Conservation (phyloP, 1,284 basidiomycete species). For the Xerocomus nothofagi region DNA sequence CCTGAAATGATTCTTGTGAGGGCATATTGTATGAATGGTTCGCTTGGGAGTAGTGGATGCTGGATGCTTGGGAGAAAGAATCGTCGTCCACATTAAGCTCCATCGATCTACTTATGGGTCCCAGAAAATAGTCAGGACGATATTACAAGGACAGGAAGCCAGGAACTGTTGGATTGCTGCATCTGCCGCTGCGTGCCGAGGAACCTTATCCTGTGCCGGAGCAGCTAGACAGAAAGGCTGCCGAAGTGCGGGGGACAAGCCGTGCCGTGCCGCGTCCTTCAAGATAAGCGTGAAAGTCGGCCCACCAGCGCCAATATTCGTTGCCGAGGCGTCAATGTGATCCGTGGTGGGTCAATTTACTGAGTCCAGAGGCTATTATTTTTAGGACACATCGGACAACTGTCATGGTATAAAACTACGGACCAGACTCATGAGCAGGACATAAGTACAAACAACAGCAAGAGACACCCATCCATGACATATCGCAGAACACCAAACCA, state of each 20-base stretch:
- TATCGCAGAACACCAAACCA: not conserved
- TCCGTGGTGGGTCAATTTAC: not conserved
- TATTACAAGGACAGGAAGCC: slow-evolving; percentile 6
- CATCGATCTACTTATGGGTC: slow-evolving; percentile 16
- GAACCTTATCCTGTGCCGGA: slow-evolving; percentile 12
- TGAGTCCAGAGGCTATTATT: not conserved
- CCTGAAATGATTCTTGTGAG: not conserved
- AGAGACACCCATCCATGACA: not conserved
- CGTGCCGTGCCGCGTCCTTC: not conserved
- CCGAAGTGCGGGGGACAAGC: slow-evolving; percentile 7
- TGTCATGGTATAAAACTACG: not conserved
- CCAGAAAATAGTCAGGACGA: slow-evolving; percentile 3
- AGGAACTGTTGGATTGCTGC: not conserved
- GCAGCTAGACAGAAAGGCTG: not conserved
- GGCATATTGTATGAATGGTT: slow-evolving; percentile 5
- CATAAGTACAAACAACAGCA: not conserved
- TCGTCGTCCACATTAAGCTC: not conserved
- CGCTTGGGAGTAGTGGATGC: not conserved
- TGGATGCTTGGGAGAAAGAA: not conserved
- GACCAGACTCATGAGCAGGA: not conserved
- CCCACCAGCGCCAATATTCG: not conserved
- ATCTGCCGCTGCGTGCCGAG: slow-evolving; percentile 17
- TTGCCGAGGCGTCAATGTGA: not conserved
- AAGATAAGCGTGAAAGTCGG: not conserved
- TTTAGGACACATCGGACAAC: not conserved